A percentile compares a stretch with the other conserved stretches of the same genome.
Conservation (phyloP, 2,329 filamentous ascomycete genomes). For the Teratosphaeria epicoccoides region DNA sequence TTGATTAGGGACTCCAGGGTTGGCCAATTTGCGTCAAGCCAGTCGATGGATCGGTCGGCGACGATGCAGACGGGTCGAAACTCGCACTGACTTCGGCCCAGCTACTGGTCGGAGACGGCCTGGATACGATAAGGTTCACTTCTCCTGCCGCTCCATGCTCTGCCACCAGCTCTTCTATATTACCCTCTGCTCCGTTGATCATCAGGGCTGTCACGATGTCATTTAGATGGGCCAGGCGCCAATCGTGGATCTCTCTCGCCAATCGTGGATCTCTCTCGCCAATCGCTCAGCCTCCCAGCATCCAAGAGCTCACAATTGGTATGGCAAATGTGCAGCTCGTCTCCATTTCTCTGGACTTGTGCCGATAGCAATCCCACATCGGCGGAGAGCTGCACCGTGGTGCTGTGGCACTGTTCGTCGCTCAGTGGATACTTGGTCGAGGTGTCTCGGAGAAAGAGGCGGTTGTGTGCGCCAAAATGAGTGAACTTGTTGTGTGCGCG, state of each 20-base stretch:
- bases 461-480: conserved; percentile 69
- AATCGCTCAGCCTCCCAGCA: conserved; percentile 53
- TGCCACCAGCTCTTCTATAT: conserved; percentile 44
- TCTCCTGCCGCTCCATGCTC: conserved; percentile 47
- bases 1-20: conserved; percentile 60
- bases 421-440: conserved; percentile 51
- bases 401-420: conserved; percentile 66
- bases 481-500: conserved; percentile 66
- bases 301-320: conserved; percentile 57
- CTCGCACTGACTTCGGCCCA: conserved; percentile 2
- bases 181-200: conserved; percentile 56
- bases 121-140: conserved; percentile 52
- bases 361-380: conserved; percentile 61
- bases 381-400: conserved; percentile 57
- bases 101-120: conserved; percentile 37
- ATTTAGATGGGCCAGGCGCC: conserved; percentile 59
- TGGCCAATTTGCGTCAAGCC: conserved; percentile 46
- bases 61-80: background rate
- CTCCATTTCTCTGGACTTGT: conserved; percentile 55
- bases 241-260: conserved; percentile 55
- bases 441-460: conserved; percentile 57
- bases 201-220: conserved; percentile 67
- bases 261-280: conserved; percentile 52
- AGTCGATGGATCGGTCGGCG: background rate
- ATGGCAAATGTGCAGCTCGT: conserved; percentile 58